Evolutionary conservation across 192 early-diverging fungal genomes (phyloP).

Genomic region (Mortierella claussenii): DNA sequence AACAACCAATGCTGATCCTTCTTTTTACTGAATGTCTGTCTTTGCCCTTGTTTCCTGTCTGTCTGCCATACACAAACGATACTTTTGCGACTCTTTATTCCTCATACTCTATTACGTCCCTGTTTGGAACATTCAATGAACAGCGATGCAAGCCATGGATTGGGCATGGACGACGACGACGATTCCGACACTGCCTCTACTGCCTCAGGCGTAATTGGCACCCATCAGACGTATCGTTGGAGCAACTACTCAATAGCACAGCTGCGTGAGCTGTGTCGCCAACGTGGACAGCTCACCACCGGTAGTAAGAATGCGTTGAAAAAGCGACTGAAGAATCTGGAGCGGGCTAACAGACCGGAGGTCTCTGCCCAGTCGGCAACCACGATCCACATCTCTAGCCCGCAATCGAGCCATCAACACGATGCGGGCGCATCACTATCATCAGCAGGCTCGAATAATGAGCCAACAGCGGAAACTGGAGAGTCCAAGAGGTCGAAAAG

Average conservation of each 20-base stretch:
- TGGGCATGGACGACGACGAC: constrained; percentile 11
- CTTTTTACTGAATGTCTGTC: too few relatives aligned
- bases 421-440: background rate
- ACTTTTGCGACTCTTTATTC: too few relatives aligned
- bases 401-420: background rate
- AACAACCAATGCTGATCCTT: too few relatives aligned
- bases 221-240: constrained; percentile 32
- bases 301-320: constrained; percentile 33
- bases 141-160: constrained; percentile 17
- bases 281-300: constrained; percentile 41
- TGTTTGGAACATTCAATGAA: too few relatives aligned
- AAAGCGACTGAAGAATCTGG: constrained; percentile 33
- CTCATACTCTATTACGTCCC: too few relatives aligned
- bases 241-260: constrained; percentile 43
- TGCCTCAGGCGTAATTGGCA: background rate
- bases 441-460: background rate
- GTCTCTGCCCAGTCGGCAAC: constrained; percentile 10
- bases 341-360: constrained; percentile 8
- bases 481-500: constrained; percentile 8
- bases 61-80: too few relatives aligned
- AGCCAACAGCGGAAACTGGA: background rate
- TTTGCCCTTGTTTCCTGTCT: too few relatives aligned
- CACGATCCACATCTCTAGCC: constrained; percentile 11
- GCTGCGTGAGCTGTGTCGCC: constrained; percentile 35
- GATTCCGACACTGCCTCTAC: constrained; percentile 39